phyloP scores from a whole-genome alignment of 2,329 filamentous ascomycete genomes.

The Cytospora mali region DNA sequence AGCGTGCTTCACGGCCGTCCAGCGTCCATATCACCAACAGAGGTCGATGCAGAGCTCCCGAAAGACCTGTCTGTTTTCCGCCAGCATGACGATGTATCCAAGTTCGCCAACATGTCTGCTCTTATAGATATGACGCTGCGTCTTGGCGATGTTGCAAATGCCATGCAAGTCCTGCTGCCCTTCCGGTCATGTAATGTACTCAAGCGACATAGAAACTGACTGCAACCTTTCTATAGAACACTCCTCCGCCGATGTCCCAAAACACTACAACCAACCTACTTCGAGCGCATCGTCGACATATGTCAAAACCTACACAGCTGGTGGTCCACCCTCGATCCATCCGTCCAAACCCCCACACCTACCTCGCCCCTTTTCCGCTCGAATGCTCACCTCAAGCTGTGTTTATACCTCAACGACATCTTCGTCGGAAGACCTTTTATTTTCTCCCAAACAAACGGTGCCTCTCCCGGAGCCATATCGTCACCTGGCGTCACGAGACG shows the following conservation, averaged over 20 bases:
- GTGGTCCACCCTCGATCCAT: conserved; percentile 44
- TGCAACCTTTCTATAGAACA: conserved; percentile 39
- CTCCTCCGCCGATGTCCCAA: conserved; percentile 42
- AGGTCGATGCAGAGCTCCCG: conserved; percentile 58
- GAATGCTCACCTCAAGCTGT: conserved; percentile 54
- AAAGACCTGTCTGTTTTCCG: conserved; percentile 44
- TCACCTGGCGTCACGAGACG: conserved; percentile 9
- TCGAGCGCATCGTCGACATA: conserved; percentile 42
- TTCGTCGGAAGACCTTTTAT: conserved; percentile 58
- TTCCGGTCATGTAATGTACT: neutral
- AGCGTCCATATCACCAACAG: conserved; percentile 53
- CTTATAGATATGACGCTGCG: conserved; percentile 39
- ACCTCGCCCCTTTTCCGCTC: conserved; percentile 47
- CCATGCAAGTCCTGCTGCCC: conserved; percentile 38
- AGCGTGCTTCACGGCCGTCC: conserved; percentile 60
- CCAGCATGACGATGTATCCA: conserved; percentile 10
- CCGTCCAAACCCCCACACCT: conserved; percentile 45
- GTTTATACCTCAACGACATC: conserved; percentile 56
- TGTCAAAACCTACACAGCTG: conserved; percentile 44
- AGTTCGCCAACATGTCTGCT: conserved; percentile 25
- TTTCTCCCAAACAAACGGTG: conserved; percentile 38
- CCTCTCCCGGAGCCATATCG: conserved; percentile 13
- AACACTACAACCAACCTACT: conserved; percentile 42
- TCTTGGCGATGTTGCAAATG: conserved; percentile 42
- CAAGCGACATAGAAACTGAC: neutral